Conservation (phyloP, 2,329 filamentous ascomycete species). For the Gaeumannomyces tritici region DNA sequence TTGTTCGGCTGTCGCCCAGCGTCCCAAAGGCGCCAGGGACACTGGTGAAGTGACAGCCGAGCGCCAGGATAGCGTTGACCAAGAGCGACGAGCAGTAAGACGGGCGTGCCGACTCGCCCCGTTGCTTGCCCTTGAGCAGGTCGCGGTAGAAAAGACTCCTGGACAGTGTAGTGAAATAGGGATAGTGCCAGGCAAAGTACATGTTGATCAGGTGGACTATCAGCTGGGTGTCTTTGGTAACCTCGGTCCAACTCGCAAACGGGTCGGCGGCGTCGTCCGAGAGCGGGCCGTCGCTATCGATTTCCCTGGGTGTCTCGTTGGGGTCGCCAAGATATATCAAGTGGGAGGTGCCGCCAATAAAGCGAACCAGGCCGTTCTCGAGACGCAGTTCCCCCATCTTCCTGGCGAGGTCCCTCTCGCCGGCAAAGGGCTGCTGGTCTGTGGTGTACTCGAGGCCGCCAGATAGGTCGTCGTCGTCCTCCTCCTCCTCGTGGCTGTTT, state of each 20-base stretch:
- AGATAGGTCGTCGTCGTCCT: constrained; percentile 22
- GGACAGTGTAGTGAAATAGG: constrained; percentile 87
- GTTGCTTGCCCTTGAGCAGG: constrained; percentile 62
- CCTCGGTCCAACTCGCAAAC: constrained; percentile 76
- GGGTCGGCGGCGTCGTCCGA: constrained; percentile 41
- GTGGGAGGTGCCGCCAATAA: constrained; percentile 90
- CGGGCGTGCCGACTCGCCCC: constrained; percentile 39
- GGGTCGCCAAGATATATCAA: constrained; percentile 66
- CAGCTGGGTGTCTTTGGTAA: constrained; percentile 69
- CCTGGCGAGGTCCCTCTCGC: constrained; percentile 74
- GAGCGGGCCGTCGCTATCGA: constrained; percentile 19
- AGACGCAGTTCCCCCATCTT: constrained; percentile 89
- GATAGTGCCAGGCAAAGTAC: constrained; percentile 98
- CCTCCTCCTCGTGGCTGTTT: constrained; percentile 23
- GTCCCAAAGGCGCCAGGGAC: constrained; percentile 61
- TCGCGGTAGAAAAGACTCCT: constrained; percentile 81
- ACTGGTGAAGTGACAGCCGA: constrained; percentile 89
- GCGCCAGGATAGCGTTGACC: constrained; percentile 86
- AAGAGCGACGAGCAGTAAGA: constrained; percentile 81
- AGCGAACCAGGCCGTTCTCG: constrained; percentile 79
- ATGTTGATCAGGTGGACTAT: constrained; percentile 86
- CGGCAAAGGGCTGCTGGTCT: constrained; percentile 33
- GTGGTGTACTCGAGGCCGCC: constrained; percentile 25
- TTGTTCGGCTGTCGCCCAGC: constrained; percentile 68
- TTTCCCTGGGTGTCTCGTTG: constrained; percentile 18